Base-by-base conservation (phyloP, 2,329 filamentous ascomycete genomes). In the Pseudogymnoascus sp. region DNA sequence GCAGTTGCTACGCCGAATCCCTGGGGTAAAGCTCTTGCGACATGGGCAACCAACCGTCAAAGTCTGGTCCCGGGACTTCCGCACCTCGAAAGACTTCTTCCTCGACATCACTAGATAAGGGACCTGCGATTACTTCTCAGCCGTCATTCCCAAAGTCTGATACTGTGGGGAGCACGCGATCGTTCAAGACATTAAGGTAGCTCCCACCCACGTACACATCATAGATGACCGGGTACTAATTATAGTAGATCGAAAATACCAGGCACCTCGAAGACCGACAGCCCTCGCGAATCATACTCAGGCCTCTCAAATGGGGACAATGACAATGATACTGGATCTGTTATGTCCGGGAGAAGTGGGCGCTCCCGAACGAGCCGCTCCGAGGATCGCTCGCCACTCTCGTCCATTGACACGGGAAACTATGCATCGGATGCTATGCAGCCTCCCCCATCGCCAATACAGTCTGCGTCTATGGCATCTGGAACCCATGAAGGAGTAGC, bases 101-200 rank as follows among this genome's bases (percentile, higher is more conserved):
- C 1, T 68, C 70, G 40, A 69, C 71, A 11, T 71, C 71, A n/a
- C 56, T 73, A 12, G 68, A 71, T 42, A 69, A 65, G 62, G 65
- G 63, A 37, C 68, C 71, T 33, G 67, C 65, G 65, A 79, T 97
- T 64, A 88, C 91, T 75, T 90, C 91, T 31, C 96, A 94, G 75
- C 93, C 92, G 28, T 96, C 93, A 28, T 93, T 97, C 74, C 90
- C 88, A 77, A 89, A 89, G 74, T 91, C 92, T 63, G 93, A 97
- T 73, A 97, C 93, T 28, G 93, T 92, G 74, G 92, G 96, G 68
- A 97, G 92, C 5, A 85, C 89, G 33, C 89, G 92, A 67, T 97
- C 92, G 4, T 87, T 97, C 75, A 86, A 90, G 69, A 88, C 86
- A 7, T 83, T 97, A 69, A 84, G 50, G 50, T 56, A 56, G 10